Base-by-base conservation (phyloP, 164 flowering plant genomes). In the Cinnamomum chago region DNA sequence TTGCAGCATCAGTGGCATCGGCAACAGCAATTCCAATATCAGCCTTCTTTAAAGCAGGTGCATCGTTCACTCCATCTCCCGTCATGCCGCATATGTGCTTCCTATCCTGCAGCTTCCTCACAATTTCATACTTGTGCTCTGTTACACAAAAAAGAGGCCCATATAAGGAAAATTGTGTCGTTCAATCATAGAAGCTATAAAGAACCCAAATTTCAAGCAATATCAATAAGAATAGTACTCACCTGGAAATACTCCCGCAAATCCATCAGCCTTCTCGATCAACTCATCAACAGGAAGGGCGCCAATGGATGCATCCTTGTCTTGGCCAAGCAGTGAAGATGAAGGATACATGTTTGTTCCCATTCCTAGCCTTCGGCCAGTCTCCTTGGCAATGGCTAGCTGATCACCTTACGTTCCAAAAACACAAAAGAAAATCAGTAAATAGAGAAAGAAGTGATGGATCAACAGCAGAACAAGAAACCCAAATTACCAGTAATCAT, bases 1-100 rank as follows among this genome's bases (percentile, higher is more conserved):
- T 79, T 50, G 98, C 98, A 75, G 98, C 98, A 86, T 94, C 98
- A 70, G 98, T 94, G 72, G 97, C 82, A 80, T 84, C 86, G 33
- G 83, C 83, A 60, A 84, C 86, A 69, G 84, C 86, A 65, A 84
- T 84, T 24, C 86, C 86, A 72, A 84, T 84, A 68, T 84, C 86
- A 2, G 86, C 86, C 73, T 80, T 84, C 77, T 84, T 84, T 66
- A 84, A 68, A 67, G 86, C 86, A 76, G 86, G 86, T 28, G 86
- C 86, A 82, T 84, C 86, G 66, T 84, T 84, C 71, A 84, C 86
- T 64, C 86, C 86, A 76, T 84, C 86, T 27, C 86, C 86, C 0
- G 86, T 84, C 86, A 84, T 84, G 69, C 86, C 86, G 75, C 84
- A 82, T 7, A 84, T 84, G 72, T 84, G 86, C 73, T 84, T 84